These are phyloP conservation scores for Teratosphaeria gauchensis DNA, from an alignment of 2,329 filamentous ascomycete genomes.

Conservation along the genomic window DNA sequence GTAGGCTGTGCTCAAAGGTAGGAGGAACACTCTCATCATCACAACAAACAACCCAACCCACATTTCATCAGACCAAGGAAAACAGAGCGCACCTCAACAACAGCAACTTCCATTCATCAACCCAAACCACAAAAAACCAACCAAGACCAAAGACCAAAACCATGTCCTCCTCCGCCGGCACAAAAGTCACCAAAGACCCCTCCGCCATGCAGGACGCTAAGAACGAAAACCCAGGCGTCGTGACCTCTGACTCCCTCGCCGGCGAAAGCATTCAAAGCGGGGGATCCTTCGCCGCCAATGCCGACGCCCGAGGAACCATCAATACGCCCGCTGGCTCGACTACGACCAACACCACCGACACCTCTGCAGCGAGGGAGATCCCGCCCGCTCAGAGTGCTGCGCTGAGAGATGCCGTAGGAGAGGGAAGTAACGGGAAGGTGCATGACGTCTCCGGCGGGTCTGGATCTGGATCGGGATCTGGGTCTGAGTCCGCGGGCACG, in stretches of 20 bases:
- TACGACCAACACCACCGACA: slow-evolving; percentile 48
- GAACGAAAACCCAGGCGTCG: slow-evolving; percentile 53
- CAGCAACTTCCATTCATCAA: background rate
- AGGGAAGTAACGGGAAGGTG: too few relatives aligned
- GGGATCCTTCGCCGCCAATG: slow-evolving; percentile 52
- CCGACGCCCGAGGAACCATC: slow-evolving; percentile 44
- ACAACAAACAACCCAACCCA: background rate
- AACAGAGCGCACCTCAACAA: background rate
- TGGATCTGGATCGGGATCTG: background rate
- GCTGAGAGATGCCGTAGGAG: slow-evolving; percentile 38
- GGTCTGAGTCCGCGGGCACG: background rate
- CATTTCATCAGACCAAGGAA: too few relatives aligned
- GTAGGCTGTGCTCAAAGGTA: background rate
- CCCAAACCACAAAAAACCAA: too few relatives aligned
- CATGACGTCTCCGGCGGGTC: background rate
- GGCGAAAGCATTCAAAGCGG: slow-evolving; percentile 55
- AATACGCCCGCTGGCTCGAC: slow-evolving; percentile 43
- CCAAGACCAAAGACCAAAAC: background rate
- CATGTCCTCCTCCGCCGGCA: background rate
- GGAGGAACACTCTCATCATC: background rate
- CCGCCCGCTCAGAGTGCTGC: slow-evolving; percentile 38
- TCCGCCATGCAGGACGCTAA: slow-evolving; percentile 39
- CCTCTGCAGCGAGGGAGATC: slow-evolving; percentile 42
- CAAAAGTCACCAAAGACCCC: slow-evolving; percentile 38
- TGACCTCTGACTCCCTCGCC: slow-evolving; percentile 63